These are phyloP conservation scores for Petasospora fabianii DNA, from an alignment of 1,139 yeast species.

Conservation along the genomic window DNA sequence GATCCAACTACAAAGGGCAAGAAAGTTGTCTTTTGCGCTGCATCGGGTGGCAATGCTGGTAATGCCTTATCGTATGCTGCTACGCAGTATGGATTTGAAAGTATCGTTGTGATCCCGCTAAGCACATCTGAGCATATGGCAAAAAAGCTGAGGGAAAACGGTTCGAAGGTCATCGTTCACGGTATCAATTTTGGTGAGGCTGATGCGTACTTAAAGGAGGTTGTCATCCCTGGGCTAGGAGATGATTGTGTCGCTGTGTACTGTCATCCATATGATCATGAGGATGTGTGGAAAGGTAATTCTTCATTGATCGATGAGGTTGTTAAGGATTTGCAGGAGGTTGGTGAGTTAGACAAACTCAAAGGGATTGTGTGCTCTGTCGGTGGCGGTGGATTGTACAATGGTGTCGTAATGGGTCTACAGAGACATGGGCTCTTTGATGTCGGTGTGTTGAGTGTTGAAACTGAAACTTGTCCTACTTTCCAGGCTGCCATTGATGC, in stretches of 20 bases:
- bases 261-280: slow-evolving; percentile 69
- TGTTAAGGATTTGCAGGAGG: slow-evolving; percentile 35
- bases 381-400: slow-evolving; percentile 75
- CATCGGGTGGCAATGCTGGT: too few relatives aligned
- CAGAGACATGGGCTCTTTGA: slow-evolving; percentile 36
- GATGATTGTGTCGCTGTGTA: slow-evolving; percentile 43
- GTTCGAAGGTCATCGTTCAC: slow-evolving; percentile 50
- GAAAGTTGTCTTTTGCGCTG: too few relatives aligned
- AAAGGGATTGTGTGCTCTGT: slow-evolving; percentile 63
- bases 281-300: slow-evolving; percentile 67
- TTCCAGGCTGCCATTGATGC: slow-evolving; percentile 45
- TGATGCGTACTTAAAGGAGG: slow-evolving; percentile 44
- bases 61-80: too few relatives aligned
- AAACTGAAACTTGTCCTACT: slow-evolving; percentile 60
- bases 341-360: slow-evolving; percentile 32
- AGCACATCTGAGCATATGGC: too few relatives aligned
- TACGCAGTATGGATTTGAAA: too few relatives aligned
- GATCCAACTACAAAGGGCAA: too few relatives aligned
- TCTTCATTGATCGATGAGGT: slow-evolving; percentile 58
- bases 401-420: slow-evolving; percentile 59
- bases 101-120: too few relatives aligned
- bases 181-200: slow-evolving; percentile 68
- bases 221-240: slow-evolving; percentile 33
- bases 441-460: slow-evolving; percentile 52
- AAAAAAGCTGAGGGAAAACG: too few relatives aligned